Evolutionary conservation across 768 basidiomycete genomes (phyloP).

Genomic region (Scleroderma bovista): DNA sequence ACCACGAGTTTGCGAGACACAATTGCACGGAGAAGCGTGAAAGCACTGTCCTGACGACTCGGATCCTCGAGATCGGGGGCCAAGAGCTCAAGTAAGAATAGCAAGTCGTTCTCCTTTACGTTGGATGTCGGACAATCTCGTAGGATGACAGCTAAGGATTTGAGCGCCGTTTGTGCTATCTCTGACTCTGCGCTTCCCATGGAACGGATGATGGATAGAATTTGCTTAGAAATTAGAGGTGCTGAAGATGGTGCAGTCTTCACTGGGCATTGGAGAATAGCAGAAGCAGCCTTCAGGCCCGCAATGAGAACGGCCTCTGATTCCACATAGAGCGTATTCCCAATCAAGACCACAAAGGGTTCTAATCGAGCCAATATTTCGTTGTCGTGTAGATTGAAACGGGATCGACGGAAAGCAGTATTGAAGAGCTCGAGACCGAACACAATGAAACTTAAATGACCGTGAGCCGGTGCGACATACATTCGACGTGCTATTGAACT

Average conservation of each 20-base stretch:
- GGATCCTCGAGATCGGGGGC: constrained; percentile 90
- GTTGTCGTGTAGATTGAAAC: constrained; percentile 77
- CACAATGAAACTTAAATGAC: constrained; percentile 61
- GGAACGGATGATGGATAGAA: constrained; percentile 75
- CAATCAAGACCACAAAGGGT: constrained; percentile 79
- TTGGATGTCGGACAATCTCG: constrained; percentile 81
- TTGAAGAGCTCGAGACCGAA: constrained; percentile 91
- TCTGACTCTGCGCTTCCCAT: constrained; percentile 87
- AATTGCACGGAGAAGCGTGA: constrained; percentile 85
- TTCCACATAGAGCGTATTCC: constrained; percentile 87
- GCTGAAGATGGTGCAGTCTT: constrained; percentile 68
- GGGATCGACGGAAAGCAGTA: constrained; percentile 78
- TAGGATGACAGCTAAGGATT: constrained; percentile 79
- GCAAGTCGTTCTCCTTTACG: constrained; percentile 84
- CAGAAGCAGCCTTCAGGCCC: constrained; percentile 74
- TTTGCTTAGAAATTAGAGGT: constrained; percentile 79
- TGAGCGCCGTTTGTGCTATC: constrained; percentile 81
- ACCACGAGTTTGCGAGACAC: constrained; percentile 89
- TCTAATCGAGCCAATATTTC: constrained; percentile 79
- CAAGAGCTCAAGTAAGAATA: constrained; percentile 81
- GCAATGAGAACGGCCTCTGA: constrained; percentile 68
- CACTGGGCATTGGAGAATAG: constrained; percentile 80
- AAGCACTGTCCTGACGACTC: constrained; percentile 76
- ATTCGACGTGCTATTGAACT: constrained; percentile 10
- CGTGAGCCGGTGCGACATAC: constrained; percentile 1